Evolutionary conservation across 345 rosid species (phyloP), one percentile per base, ranked within the genome.

Genomic region (Citrus trifoliata): DNA sequence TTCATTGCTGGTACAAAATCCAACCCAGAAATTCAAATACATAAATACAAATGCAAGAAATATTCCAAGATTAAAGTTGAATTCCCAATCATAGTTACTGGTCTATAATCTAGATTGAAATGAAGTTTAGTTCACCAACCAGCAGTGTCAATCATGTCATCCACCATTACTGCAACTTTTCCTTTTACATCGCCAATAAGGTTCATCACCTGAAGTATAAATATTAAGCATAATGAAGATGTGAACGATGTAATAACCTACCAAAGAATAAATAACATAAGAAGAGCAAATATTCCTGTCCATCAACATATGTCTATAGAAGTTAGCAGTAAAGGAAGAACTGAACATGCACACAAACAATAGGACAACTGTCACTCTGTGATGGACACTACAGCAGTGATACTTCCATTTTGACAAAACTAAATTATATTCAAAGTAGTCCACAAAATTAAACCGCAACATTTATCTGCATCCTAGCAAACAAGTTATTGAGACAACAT

Each of bases 111-210:
- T 28, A 48, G 70, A 51, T 55, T 65, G 38, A 61, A 3, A 67
- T 35, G 10, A 28, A 35, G 56, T 63, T 2, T 53, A 38, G 42
- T 73, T 63, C 62, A 85, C 92, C 86, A 81, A 96, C 99, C 99
- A 77, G 99, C 99, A 13, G 99, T 96, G 80, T 96, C 99, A 69
- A 96, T 96, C 95, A 96, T 96, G 88, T 96, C 99, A 89, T 96
- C 99, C 85, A 96, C 97, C 98, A 96, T 92, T 51, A 96, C 97
- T 21, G 98, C 99, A 62, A 94, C 98, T 80, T 96, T 96, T 30
- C 99, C 99, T 88, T 81, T 94, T 60, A 96, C 98, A 81, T 96
- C 99, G 38, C 99, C 99, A 2, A 96, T 96, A 75, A 96, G 84
- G 85, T 96, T 96, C 99, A 96, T 96, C 76, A 96, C 98, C 99